phyloP scores from a whole-genome alignment of 2,329 filamentous ascomycete species.

The Epichloe uncinata region DNA sequence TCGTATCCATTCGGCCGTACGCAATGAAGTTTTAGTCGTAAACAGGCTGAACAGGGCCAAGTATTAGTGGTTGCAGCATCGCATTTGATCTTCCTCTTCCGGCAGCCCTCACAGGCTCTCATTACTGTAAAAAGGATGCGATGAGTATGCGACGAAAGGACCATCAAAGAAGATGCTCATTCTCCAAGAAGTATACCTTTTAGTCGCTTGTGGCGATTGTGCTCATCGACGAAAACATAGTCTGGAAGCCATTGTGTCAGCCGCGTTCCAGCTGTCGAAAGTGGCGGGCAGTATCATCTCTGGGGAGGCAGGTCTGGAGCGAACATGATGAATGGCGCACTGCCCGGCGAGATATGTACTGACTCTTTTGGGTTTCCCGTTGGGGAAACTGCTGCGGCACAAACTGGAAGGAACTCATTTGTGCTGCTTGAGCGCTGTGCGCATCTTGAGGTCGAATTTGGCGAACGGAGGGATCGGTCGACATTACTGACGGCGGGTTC shows the following conservation, averaged over 20 bases:
- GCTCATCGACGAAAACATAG: constrained; percentile 98
- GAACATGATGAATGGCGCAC: constrained; percentile 12
- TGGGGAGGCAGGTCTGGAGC: neutral
- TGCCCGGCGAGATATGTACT: constrained; percentile 19
- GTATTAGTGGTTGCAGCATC: constrained; percentile 94
- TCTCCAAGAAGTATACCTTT: constrained; percentile 53
- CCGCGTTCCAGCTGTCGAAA: neutral
- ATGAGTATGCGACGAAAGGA: neutral
- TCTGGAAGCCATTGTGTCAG: constrained; percentile 29
- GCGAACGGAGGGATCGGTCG: constrained; percentile 45
- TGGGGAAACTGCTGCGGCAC: constrained; percentile 42
- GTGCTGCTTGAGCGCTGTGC: constrained; percentile 31
- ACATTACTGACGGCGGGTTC: constrained; percentile 31
- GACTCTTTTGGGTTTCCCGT: constrained; percentile 75
- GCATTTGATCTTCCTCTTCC: constrained; percentile 93
- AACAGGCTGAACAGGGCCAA: constrained; percentile 93
- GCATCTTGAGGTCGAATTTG: constrained; percentile 50
- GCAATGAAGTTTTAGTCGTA: constrained; percentile 83
- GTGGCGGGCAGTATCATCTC: neutral
- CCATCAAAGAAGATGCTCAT: neutral
- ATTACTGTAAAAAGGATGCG: constrained; percentile 48
- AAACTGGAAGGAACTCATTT: constrained; percentile 62
- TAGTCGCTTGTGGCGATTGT: constrained; percentile 91
- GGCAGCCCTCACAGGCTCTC: constrained; percentile 92
- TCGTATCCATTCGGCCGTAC: constrained; percentile 73